A percentile compares a stretch with the other conserved stretches of the same genome.
Conservation (phyloP, 441 rosid genomes). For the Pelargonium fulgidum region DNA sequence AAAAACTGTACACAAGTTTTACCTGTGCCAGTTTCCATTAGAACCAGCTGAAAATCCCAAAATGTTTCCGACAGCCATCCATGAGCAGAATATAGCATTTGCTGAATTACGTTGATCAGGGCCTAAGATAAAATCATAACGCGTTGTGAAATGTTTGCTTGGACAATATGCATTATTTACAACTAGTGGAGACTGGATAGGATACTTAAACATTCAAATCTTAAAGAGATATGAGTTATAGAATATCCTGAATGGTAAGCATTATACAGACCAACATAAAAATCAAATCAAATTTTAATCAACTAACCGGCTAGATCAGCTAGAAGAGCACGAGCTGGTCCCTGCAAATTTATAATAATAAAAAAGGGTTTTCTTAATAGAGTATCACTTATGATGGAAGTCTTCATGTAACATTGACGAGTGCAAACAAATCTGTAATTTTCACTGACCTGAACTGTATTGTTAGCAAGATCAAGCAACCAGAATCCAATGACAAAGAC, state of each 20-base stretch:
- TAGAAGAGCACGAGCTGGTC: slow-evolving; percentile 95
- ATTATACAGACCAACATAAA: slow-evolving; percentile 11
- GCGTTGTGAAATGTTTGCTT: slow-evolving; percentile 19
- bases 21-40: slow-evolving; percentile 90
- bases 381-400: neutral
- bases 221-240: slow-evolving; percentile 14
- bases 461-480: slow-evolving; percentile 97
- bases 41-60: slow-evolving; percentile 97
- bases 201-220: slow-evolving; percentile 6
- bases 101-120: slow-evolving; percentile 88
- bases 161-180: slow-evolving; percentile 10
- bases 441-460: slow-evolving; percentile 72
- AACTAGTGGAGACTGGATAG: slow-evolving; percentile 12
- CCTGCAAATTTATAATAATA: slow-evolving; percentile 35
- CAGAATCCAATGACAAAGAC: slow-evolving; percentile 87
- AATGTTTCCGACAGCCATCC: slow-evolving; percentile 97
- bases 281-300: neutral
- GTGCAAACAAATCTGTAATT: neutral
- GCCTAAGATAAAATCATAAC: slow-evolving; percentile 36
- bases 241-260: slow-evolving; percentile 5
- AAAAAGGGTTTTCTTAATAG: slow-evolving; percentile 9
- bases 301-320: slow-evolving; percentile 76
- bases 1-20: slow-evolving; percentile 23
- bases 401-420: neutral
- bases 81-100: slow-evolving; percentile 85